These are phyloP conservation scores for Xeromyces bisporus DNA, from an alignment of 495 filamentous ascomycete species.

Conservation along the genomic window DNA sequence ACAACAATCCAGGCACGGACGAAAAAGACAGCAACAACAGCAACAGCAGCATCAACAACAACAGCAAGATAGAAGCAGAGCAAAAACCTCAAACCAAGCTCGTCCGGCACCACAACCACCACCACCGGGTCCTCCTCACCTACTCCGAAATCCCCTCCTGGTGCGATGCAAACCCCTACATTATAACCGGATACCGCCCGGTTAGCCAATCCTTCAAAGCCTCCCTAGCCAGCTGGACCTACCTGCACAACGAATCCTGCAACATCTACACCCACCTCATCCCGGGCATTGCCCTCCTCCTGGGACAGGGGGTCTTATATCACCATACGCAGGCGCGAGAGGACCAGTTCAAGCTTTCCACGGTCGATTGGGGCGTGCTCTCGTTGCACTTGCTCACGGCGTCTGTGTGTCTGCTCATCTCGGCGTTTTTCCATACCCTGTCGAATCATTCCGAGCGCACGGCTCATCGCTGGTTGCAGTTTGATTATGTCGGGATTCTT, in stretches of 20 bases:
- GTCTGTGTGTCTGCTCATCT: slow-evolving; percentile 4
- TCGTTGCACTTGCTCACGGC: slow-evolving; percentile 5
- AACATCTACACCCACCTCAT: slow-evolving; percentile 21
- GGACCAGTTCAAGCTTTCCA: not conserved
- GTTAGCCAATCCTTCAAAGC: slow-evolving; percentile 12
- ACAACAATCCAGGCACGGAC: too few relatives aligned
- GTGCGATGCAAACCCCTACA: slow-evolving; percentile 21
- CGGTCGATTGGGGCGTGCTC: slow-evolving; percentile 4
- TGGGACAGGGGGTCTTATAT: slow-evolving; percentile 5
- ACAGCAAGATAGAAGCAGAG: not conserved
- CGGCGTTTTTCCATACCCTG: slow-evolving; percentile 9
- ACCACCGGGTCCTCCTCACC: slow-evolving; percentile 1
- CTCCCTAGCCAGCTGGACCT: slow-evolving; percentile 15
- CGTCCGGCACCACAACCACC: too few relatives aligned
- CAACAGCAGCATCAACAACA: not conserved
- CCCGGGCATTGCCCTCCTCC: slow-evolving; percentile 9
- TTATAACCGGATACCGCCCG: slow-evolving; percentile 19
- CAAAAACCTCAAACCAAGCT: not conserved
- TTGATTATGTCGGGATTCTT: slow-evolving; percentile 10
- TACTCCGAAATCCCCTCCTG: slow-evolving; percentile 9
- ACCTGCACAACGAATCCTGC: slow-evolving; percentile 20
- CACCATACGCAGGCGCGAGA: not conserved
- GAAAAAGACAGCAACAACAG: not conserved
- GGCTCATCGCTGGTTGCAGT: slow-evolving; percentile 3
- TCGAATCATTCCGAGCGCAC: slow-evolving; percentile 6